Base-by-base conservation (phyloP, 768 basidiomycete genomes). In the Stropharia rugosoannulata region DNA sequence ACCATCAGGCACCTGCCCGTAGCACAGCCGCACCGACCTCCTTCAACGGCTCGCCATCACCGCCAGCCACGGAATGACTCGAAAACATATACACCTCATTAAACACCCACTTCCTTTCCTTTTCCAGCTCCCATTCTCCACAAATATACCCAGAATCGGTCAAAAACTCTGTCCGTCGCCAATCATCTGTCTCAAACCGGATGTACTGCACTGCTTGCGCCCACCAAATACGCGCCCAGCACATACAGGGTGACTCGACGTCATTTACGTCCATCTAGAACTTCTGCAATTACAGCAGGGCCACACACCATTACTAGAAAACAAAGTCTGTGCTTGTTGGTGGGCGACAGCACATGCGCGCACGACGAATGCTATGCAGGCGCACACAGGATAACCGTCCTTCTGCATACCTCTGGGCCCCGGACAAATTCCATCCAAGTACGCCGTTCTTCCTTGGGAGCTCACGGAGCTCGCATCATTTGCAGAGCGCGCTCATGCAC, bases 11-110 rank as follows among this genome's bases (percentile, higher is more conserved):
- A 63, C 61, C 49, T 18, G 15, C 43, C 27, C 47, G 52, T 59
- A 53, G 60, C 57, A 62, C 60, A 63, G 62, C 62, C 57, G 55
- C 55, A 35, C 32, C 29, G 22, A 46, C 55, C 27, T 29, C 41
- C 29, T 39, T 44, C 38, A 42, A 35, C 56, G 58, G 62, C 42
- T 61, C 56, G 56, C 60, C 55, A 58, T 57, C 60, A 47, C 64
- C 64, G 64, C 35, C 64, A 62, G 59, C 56, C 61, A 65, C 70
- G 70, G 69, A 68, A 64, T 69, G 66, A 70, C 67, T 69, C 65
- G 62, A 67, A 63, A 59, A 62, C 56, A 62, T 54, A 57, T 59
- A 57, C 54, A 7, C 35, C 49, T 56, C 40, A 51, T 39, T 51
- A 55, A n/a, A n/a, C n/a, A n/a, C n/a, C n/a, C n/a, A n/a, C n/a